These are phyloP conservation scores for Nakazawaea holstii DNA, from an alignment of 805 yeast genomes.

Conservation along the genomic window DNA sequence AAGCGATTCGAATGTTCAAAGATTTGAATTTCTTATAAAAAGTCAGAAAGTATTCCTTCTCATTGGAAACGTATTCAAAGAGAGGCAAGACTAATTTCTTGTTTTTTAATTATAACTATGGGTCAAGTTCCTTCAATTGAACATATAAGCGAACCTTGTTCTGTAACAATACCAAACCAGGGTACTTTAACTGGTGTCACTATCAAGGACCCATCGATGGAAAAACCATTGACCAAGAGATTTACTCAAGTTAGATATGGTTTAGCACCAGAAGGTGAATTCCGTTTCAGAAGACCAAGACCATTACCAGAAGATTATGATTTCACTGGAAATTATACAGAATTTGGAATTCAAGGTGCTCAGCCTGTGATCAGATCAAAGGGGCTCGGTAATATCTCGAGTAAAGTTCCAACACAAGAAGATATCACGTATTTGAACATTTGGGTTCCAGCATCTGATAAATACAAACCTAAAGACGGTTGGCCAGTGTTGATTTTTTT, in stretches of 20 bases:
- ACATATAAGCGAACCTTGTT: constrained; percentile 14
- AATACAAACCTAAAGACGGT: constrained; percentile 4
- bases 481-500: constrained; percentile 35
- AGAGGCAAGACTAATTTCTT: too few relatives aligned
- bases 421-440: constrained; percentile 31
- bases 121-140: constrained; percentile 21
- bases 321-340: constrained; percentile 26
- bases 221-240: constrained; percentile 19
- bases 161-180: constrained; percentile 17
- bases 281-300: constrained; percentile 28
- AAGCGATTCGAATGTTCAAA: too few relatives aligned
- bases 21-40: background rate
- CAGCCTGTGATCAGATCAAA: constrained; percentile 19
- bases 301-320: constrained; percentile 23
- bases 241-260: constrained; percentile 30
- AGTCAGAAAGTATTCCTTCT: background rate
- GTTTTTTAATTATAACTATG: constrained; percentile 5
- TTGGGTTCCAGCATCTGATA: constrained; percentile 29
- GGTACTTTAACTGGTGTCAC: constrained; percentile 26
- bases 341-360: constrained; percentile 22
- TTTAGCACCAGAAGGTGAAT: constrained; percentile 23
- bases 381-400: constrained; percentile 5
- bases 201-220: constrained; percentile 13
- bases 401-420: constrained; percentile 18
- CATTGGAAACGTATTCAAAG: too few relatives aligned